Percentiles rank a stretch among this genome's conserved stretches.
phyloP scores from a whole-genome alignment of 2,329 filamentous ascomycete genomes.

The Stemphylium lycopersici region DNA sequence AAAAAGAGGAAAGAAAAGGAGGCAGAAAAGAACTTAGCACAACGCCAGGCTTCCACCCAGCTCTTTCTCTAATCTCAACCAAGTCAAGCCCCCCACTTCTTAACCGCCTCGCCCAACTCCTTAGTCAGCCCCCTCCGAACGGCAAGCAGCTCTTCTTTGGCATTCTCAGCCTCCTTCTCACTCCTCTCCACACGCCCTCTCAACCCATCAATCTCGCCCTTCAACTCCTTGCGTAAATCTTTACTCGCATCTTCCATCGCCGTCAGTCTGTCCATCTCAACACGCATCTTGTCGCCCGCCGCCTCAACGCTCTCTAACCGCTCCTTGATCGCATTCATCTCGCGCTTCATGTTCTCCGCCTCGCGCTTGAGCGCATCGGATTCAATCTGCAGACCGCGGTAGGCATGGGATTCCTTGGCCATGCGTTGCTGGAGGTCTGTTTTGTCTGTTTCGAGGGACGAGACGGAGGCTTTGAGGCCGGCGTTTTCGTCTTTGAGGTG shows the following conservation, averaged over 20 bases:
- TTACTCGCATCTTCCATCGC: slow-evolving; percentile 3
- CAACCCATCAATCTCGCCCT: slow-evolving; percentile 3
- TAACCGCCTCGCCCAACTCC: slow-evolving; percentile 14
- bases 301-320: slow-evolving; percentile 11
- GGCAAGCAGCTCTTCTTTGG: slow-evolving; percentile 11
- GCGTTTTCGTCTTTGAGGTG: slow-evolving; percentile 27
- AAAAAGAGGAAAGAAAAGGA: neutral
- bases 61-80: too few species aligned
- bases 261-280: slow-evolving; percentile 3
- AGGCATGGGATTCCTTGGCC: slow-evolving; percentile 11
- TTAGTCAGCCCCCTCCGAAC: slow-evolving; percentile 9
- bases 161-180: slow-evolving; percentile 14
- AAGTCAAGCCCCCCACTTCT: slow-evolving; percentile 10
- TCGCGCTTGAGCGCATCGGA: slow-evolving; percentile 12
- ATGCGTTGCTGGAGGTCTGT: slow-evolving; percentile 15
- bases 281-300: slow-evolving; percentile 6
- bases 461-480: slow-evolving; percentile 15
- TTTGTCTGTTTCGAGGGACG: slow-evolving; percentile 13
- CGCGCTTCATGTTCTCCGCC: slow-evolving; percentile 3
- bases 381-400: slow-evolving; percentile 12
- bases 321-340: slow-evolving; percentile 20
- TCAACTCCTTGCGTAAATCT: slow-evolving; percentile 8
- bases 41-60: too few species aligned
- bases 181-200: slow-evolving; percentile 12
- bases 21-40: neutral